Conservation (phyloP, 495 filamentous ascomycete species). For the Aspergillus leporis region DNA sequence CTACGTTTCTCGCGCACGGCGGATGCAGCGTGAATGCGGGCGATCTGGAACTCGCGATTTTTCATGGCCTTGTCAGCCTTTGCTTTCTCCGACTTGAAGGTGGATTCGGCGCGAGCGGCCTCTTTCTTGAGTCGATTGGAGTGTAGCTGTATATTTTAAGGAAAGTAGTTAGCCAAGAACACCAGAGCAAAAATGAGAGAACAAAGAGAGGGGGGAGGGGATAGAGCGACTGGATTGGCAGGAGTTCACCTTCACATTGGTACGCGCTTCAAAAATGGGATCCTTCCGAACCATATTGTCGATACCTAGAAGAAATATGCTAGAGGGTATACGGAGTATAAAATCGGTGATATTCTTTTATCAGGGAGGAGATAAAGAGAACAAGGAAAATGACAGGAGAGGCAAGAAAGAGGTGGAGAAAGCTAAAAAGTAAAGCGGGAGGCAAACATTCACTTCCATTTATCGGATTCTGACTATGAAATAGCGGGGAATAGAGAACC, state of each 20-base stretch:
- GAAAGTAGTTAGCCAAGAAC: neutral
- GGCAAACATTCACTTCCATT: slow-evolving; percentile 4
- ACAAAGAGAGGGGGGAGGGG: slow-evolving; percentile 5
- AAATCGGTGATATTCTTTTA: too few species aligned
- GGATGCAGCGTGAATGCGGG: slow-evolving; percentile 49
- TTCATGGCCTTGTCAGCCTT: slow-evolving; percentile 54
- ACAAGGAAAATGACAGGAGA: neutral
- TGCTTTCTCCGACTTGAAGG: slow-evolving; percentile 49
- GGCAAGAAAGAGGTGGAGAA: neutral
- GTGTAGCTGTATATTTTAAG: slow-evolving; percentile 35
- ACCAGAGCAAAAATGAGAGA: neutral
- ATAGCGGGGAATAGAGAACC: neutral
- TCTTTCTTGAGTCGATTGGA: slow-evolving; percentile 52
- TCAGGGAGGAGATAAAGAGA: neutral
- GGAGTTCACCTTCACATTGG: slow-evolving; percentile 47
- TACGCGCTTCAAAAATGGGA: slow-evolving; percentile 52
- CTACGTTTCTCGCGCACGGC: slow-evolving; percentile 50
- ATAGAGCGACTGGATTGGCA: neutral
- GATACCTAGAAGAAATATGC: neutral
- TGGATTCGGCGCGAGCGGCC: slow-evolving; percentile 44
- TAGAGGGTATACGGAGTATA: too few species aligned
- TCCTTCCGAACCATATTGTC: slow-evolving; percentile 48
- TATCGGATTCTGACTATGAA: neutral
- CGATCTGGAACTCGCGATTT: slow-evolving; percentile 51
- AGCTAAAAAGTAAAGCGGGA: neutral